These are phyloP conservation scores for Austroboletus eburneus DNA, from an alignment of 768 basidiomycete genomes.

Conservation along the genomic window DNA sequence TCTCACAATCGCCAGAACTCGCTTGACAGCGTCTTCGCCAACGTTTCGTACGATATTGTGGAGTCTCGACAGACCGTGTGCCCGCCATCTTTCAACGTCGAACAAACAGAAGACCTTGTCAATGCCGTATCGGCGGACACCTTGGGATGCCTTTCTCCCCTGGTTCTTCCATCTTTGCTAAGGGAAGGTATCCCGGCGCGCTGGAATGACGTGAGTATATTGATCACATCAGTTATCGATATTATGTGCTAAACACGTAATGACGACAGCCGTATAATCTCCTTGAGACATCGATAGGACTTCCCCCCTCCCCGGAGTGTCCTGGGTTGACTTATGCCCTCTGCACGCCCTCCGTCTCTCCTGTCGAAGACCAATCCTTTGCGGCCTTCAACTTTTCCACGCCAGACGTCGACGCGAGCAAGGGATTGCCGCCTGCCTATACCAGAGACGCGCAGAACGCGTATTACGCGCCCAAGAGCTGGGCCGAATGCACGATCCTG, in stretches of 20 bases:
- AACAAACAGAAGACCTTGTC: slow-evolving; percentile 21
- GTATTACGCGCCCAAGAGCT: slow-evolving; percentile 26
- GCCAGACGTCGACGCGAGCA: slow-evolving; percentile 8
- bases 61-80: slow-evolving; percentile 16
- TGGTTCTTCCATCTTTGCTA: slow-evolving; percentile 30
- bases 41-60: slow-evolving; percentile 28
- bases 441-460: slow-evolving; percentile 12
- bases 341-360: slow-evolving; percentile 24
- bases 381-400: slow-evolving; percentile 16
- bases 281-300: slow-evolving; percentile 30
- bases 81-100: slow-evolving; percentile 9
- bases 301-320: slow-evolving; percentile 23
- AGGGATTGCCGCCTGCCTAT: slow-evolving; percentile 10
- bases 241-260: slow-evolving; percentile 16
- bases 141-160: slow-evolving; percentile 26
- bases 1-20: slow-evolving; percentile 22
- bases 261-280: slow-evolving; percentile 30
- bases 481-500: slow-evolving; percentile 20
- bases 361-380: slow-evolving; percentile 23
- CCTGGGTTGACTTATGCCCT: slow-evolving; percentile 21
- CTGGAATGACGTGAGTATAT: slow-evolving; percentile 32
- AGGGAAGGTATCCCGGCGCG: slow-evolving; percentile 28
- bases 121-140: slow-evolving; percentile 21
- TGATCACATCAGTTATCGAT: slow-evolving; percentile 9
- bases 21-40: slow-evolving; percentile 28